Base-by-base conservation (phyloP, 2,329 filamentous ascomycete species). In the Helminthosporium solani region DNA sequence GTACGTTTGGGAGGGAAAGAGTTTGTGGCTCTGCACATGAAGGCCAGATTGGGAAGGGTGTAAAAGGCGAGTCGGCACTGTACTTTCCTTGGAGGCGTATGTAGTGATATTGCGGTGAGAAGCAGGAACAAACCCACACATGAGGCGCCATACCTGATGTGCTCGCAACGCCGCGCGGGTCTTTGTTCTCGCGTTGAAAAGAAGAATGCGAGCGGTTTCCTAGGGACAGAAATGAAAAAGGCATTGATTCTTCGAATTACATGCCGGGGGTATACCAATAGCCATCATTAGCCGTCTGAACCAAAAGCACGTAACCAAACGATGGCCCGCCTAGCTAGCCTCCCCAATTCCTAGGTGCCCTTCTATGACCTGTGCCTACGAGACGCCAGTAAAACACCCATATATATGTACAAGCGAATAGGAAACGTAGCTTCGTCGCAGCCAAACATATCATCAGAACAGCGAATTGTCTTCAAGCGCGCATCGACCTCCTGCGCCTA, bases 331-430 rank as follows among this genome's bases (percentile, higher is more conserved):
- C 21, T 16, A 20, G 6, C 21, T 20, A n/a, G 9, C 19, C n/a
- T 7, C 11, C 8, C n/a, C 38, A 23, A 25, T 40, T 7, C 16
- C 38, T 12, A 38, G 14, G 28, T 27, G 23, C 23, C 37, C 20
- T 28, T 40, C 15, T n/a, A 9, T 15, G 20, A 4, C 9, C 34
- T 3, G 15, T 16, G n/a, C 16, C 37, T 23, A 40, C 3, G 8
- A 28, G 40, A 44, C 40, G 42, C 42, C 42, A 20, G 15, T 18
- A 15, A n/a, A 41, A 19, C 21, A 16, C 31, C 18, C 14, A 31
- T 40, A 36, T 46, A 40, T 50, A 50, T 50, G 33, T 30, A 47
- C 44, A 46, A 33, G 16, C 18, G 43, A 50, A 46, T 31, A 27
- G 40, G 46, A 37, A 33, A 19, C 27, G 33, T 40, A 36, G 33